Percentiles rank a stretch among this genome's conserved stretches.
phyloP scores from a whole-genome alignment of 1,139 yeast genomes.

The Saccharomyces pastorianus region DNA sequence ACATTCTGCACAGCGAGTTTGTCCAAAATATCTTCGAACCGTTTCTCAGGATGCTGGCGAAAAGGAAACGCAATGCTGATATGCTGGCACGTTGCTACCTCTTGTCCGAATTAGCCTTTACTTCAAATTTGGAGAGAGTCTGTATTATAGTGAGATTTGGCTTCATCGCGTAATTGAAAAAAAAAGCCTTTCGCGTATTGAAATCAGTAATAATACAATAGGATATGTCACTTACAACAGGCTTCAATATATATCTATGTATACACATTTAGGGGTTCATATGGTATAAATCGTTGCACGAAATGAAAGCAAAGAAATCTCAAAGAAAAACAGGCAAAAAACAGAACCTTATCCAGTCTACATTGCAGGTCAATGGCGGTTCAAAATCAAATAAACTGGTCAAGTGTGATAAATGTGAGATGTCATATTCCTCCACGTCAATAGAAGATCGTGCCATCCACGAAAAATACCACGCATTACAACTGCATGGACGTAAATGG shows the following conservation, averaged over 20 bases:
- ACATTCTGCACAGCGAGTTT: background rate
- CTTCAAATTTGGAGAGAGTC: background rate
- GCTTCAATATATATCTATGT: background rate
- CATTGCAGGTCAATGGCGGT: slow-evolving; percentile 12
- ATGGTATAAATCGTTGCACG: background rate
- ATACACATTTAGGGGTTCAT: background rate
- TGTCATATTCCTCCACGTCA: slow-evolving; percentile 21
- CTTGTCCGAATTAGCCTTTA: background rate
- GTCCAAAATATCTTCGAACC: background rate
- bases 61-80: background rate
- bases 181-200: background rate
- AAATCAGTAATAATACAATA: background rate
- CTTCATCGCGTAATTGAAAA: background rate
- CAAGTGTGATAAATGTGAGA: slow-evolving; percentile 25
- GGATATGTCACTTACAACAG: background rate
- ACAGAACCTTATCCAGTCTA: slow-evolving; percentile 17
- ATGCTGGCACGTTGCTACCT: background rate
- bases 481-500: slow-evolving; percentile 29
- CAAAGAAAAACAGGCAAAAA: slow-evolving; percentile 2
- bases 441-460: slow-evolving; percentile 20
- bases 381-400: slow-evolving; percentile 4
- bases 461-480: slow-evolving; percentile 22
- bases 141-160: background rate
- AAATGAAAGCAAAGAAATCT: background rate
- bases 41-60: background rate